These are phyloP conservation scores for Ceratocystis albifundus DNA, from an alignment of 2,329 filamentous ascomycete species.

Conservation along the genomic window DNA sequence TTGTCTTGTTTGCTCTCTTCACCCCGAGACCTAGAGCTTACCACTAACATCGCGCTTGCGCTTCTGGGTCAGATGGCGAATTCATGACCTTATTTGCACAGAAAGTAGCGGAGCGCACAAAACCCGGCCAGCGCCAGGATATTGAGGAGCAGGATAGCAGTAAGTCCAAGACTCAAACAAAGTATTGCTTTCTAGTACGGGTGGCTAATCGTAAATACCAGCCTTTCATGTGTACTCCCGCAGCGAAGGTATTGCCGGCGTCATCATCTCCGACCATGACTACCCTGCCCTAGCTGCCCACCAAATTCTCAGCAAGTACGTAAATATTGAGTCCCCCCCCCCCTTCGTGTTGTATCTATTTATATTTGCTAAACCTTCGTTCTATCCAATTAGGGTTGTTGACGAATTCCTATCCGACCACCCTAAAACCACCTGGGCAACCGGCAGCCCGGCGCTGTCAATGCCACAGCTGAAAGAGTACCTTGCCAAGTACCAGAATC, in stretches of 20 bases:
- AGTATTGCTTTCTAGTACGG: not conserved
- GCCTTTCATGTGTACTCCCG: conserved; percentile 66
- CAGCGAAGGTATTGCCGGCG: conserved; percentile 61
- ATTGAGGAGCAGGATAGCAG: conserved; percentile 60
- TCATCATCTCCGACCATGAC: conserved; percentile 65
- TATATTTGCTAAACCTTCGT: conserved; percentile 13
- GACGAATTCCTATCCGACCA: conserved; percentile 76
- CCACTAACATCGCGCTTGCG: conserved; percentile 9
- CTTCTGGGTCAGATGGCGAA: conserved; percentile 34
- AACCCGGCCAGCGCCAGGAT: conserved; percentile 69
- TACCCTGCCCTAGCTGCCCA: conserved; percentile 73
- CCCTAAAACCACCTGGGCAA: conserved; percentile 56
- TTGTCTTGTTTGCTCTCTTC: not conserved
- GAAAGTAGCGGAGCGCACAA: conserved; percentile 76
- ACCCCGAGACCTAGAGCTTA: not conserved
- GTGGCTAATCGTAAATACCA: conserved; percentile 37
- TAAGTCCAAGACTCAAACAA: conserved; percentile 29
- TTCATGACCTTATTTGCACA: conserved; percentile 80
- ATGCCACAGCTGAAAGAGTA: conserved; percentile 74
- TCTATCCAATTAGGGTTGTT: conserved; percentile 38
- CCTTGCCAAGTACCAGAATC: conserved; percentile 65
- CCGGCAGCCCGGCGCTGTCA: conserved; percentile 41
- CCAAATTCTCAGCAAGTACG: conserved; percentile 63
- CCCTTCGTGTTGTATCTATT: not conserved
- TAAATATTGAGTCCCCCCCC: not conserved